phyloP scores from a whole-genome alignment of 2,329 filamentous ascomycete genomes.

The Thielaviopsis euricoi region DNA sequence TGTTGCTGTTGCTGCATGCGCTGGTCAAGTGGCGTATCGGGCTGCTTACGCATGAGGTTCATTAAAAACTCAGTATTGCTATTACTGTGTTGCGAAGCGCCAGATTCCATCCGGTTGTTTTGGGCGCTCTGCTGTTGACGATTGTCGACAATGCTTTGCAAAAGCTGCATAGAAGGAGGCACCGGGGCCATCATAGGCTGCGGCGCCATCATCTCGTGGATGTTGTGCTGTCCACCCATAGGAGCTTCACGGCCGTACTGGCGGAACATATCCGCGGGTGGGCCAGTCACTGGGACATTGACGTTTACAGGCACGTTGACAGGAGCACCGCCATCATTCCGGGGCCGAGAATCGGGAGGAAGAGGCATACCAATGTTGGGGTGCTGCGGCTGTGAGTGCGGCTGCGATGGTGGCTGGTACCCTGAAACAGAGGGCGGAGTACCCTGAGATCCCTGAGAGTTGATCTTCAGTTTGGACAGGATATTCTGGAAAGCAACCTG shows the following conservation, averaged over 20 bases:
- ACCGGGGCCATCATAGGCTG: conserved; percentile 28
- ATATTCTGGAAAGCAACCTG: conserved; percentile 76
- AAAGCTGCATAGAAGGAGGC: conserved; percentile 38
- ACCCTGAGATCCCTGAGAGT: conserved; percentile 24
- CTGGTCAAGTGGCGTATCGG: conserved; percentile 34
- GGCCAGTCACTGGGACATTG: neutral
- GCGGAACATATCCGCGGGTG: conserved; percentile 8
- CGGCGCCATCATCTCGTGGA: conserved; percentile 37
- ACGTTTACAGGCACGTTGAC: neutral
- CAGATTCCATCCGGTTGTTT: conserved; percentile 4
- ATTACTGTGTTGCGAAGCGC: conserved; percentile 26
- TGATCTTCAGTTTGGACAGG: conserved; percentile 59
- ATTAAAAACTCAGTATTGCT: conserved; percentile 73
- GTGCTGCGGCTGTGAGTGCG: conserved; percentile 27
- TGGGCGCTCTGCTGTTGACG: conserved; percentile 10
- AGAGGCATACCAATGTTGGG: conserved; percentile 15
- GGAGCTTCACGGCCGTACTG: conserved; percentile 21
- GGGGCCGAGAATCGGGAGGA: conserved; percentile 1
- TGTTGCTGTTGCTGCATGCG: conserved; percentile 31
- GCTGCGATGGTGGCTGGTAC: conserved; percentile 6
- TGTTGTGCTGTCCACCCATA: conserved; percentile 14
- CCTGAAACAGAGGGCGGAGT: conserved; percentile 28
- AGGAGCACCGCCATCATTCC: conserved; percentile 3
- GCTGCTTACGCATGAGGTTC: conserved; percentile 51
- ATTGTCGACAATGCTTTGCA: conserved; percentile 43